Evolutionary conservation across 2,329 filamentous ascomycete species (phyloP), one percentile per base, ranked within the genome.

Genomic region (Microcyclosporella mali): DNA sequence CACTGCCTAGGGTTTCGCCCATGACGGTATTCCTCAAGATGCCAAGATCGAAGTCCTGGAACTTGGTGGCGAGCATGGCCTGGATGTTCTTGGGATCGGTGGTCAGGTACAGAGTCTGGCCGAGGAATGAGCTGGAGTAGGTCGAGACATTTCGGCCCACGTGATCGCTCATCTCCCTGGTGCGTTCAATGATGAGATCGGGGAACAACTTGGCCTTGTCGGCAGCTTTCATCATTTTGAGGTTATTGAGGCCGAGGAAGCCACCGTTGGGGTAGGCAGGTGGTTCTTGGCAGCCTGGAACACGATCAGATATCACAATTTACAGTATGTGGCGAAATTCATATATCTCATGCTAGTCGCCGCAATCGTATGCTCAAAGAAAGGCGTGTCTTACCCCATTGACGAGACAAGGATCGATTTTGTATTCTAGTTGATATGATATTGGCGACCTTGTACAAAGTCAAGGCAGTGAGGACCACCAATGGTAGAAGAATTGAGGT

Each of bases 61-160:
- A 62, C 31, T 57, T 49, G 3, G 53, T 57, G 1, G 61, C 61
- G 15, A 65, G 52, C 37, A 65, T 47, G 15, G 62, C 60, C 40
- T 65, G 57, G 33, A 65, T 61, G 41, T 65, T 65, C 46, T 59
- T 57, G 1, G 62, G 60, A 32, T 64, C 60, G 18, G 43, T 47
- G 3, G 61, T 63, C 37, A 60, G 54, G 45, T 49, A 53, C 12
- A 53, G 42, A 6, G 46, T 50, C 15, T 57, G 55, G 14, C 57
- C 59, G 12, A 62, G 37, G 15, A 56, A 36, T 4, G 43, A 43
- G 11, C 33, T 40, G 7, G 43, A 53, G 53, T 58, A 60, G 1
- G 60, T 63, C 9, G 52, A 37, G 39, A 56, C 56, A 11, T 46
- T 43, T 18, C 57, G 48, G 12, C 59, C 59, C 6, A 51, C 32